Conservation (phyloP, 2,329 filamentous ascomycete species). For the Lasiodiplodia sp. region DNA sequence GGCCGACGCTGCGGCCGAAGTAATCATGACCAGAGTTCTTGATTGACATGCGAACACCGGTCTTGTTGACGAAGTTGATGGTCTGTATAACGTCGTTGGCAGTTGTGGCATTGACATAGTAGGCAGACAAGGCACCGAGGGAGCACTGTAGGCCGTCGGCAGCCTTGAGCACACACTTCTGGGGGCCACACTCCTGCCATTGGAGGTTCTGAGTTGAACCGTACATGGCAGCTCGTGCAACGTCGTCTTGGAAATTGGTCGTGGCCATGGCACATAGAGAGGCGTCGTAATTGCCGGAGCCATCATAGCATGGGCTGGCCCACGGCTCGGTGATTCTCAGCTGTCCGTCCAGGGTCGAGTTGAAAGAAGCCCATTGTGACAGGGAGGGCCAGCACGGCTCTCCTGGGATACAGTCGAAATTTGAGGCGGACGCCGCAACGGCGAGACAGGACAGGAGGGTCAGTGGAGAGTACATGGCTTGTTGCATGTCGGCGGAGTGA, state of each 20-base stretch:
- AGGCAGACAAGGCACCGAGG: slow-evolving; percentile 29
- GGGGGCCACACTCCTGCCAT: slow-evolving; percentile 23
- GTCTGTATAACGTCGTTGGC: slow-evolving; percentile 35
- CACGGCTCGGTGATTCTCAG: slow-evolving; percentile 19
- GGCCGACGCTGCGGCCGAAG: slow-evolving; percentile 34
- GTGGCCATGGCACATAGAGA: not conserved
- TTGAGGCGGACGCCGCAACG: not conserved
- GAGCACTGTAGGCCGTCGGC: slow-evolving; percentile 17
- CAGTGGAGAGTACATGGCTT: slow-evolving; percentile 8
- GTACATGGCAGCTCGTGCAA: slow-evolving; percentile 19
- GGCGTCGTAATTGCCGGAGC: slow-evolving; percentile 14
- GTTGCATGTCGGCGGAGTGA: not conserved
- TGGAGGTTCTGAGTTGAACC: slow-evolving; percentile 27
- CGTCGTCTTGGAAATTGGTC: slow-evolving; percentile 1
- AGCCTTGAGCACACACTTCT: slow-evolving; percentile 6
- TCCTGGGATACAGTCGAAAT: slow-evolving; percentile 24
- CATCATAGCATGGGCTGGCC: slow-evolving; percentile 24
- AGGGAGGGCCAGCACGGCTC: slow-evolving; percentile 23
- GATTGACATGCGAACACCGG: slow-evolving; percentile 36
- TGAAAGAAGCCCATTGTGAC: slow-evolving; percentile 26
- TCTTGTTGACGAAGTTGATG: slow-evolving; percentile 35
- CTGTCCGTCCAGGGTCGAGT: slow-evolving; percentile 17
- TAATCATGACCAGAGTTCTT: slow-evolving; percentile 40
- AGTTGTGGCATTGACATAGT: slow-evolving; percentile 36
- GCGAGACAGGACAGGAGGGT: not conserved